Evolutionary conservation across 768 basidiomycete species (phyloP).

Genomic region (Phallus indusiatus): DNA sequence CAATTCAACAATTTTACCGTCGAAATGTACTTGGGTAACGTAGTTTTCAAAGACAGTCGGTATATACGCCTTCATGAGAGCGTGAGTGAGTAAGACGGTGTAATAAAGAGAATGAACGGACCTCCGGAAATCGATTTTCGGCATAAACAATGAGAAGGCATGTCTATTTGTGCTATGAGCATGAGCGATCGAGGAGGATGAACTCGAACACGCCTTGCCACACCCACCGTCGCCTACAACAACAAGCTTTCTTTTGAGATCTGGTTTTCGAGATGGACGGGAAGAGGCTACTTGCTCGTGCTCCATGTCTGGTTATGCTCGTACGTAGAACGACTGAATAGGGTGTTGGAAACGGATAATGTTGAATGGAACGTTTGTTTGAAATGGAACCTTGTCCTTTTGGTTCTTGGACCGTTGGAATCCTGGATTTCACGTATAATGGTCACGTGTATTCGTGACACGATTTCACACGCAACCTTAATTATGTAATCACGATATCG

Average conservation of each 20-base stretch:
- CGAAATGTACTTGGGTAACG: constrained; percentile 77
- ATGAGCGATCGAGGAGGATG: constrained; percentile 11
- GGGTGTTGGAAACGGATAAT: no score
- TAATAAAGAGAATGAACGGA: constrained; percentile 28
- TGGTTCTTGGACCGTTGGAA: no score
- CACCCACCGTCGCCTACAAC: constrained; percentile 79
- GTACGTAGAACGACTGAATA: no score
- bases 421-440: no score
- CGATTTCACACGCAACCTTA: no score
- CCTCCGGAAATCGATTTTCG: constrained; percentile 93
- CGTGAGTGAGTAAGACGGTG: constrained; percentile 4
- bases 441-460: no score
- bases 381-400: no score
- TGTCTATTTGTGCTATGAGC: constrained; percentile 39
- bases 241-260: constrained; percentile 79
- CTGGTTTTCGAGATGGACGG: constrained; percentile 38
- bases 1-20: constrained; percentile 83
- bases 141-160: constrained; percentile 95
- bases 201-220: constrained; percentile 13
- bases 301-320: neutral
- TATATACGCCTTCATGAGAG: constrained; percentile 61
- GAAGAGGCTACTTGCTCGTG: neutral
- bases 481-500: no score
- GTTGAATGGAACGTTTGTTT: no score
- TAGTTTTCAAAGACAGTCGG: constrained; percentile 95